These are phyloP conservation scores for Eucalyptus cladocalyx DNA, from an alignment of 345 rosid genomes.

Conservation along the genomic window DNA sequence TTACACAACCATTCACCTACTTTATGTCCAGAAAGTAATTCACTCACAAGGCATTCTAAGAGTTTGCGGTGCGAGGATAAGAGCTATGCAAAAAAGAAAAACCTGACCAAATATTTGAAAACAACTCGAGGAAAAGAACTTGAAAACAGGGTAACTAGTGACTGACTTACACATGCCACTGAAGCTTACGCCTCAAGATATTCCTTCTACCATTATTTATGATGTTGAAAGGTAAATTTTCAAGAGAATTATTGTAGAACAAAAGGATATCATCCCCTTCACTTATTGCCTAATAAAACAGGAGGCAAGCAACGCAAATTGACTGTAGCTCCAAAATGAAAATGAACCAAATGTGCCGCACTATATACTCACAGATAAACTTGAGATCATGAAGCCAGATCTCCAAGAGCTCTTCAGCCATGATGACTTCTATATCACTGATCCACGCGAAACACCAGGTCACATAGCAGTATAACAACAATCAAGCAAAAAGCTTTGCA, in stretches of 20 bases:
- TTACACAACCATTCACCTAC: not conserved
- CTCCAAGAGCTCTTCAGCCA: conserved; percentile 29
- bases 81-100: not conserved
- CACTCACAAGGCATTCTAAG: not conserved
- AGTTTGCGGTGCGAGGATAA: not conserved
- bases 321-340: not conserved
- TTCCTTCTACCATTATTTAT: not conserved
- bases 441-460: not conserved
- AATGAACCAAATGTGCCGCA: not conserved
- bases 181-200: not conserved
- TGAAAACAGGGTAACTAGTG: not conserved
- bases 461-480: not conserved
- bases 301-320: not conserved
- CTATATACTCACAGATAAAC: conserved; percentile 19
- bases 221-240: not conserved
- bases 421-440: not conserved
- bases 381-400: conserved; percentile 26
- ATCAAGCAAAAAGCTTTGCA: not conserved
- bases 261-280: not conserved
- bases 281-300: not conserved
- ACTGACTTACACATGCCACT: not conserved
- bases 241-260: not conserved
- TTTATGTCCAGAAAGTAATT: not conserved
- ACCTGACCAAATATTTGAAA: not conserved
- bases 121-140: not conserved